Evolutionary conservation across 2,329 filamentous ascomycete genomes (phyloP).

Genomic region (Alternaria metachromatica): DNA sequence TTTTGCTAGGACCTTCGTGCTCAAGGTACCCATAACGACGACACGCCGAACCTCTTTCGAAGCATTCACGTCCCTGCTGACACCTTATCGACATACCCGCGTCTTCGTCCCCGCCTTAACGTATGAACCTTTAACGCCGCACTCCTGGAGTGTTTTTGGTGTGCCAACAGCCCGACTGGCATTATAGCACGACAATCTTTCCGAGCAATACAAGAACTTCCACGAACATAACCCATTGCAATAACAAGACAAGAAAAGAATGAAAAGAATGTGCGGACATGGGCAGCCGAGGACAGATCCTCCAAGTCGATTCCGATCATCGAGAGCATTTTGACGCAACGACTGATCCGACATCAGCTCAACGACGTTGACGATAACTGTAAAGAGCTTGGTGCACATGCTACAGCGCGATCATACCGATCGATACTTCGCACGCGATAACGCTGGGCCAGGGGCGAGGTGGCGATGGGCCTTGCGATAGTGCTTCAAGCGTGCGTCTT

Average conservation of each 20-base stretch:
- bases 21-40: background rate
- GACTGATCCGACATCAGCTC: background rate
- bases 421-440: background rate
- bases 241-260: no score
- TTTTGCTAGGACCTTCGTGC: no score
- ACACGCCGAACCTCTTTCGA: background rate
- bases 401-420: background rate
- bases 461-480: conserved; percentile 4
- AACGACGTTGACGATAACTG: background rate
- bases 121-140: background rate
- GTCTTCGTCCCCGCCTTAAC: background rate
- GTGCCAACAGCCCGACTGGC: background rate
- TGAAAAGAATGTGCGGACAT: background rate
- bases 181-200: background rate
- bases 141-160: background rate
- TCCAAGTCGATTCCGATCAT: background rate
- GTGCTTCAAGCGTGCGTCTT: conserved; percentile 17
- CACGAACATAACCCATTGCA: background rate
- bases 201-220: background rate
- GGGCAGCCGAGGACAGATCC: background rate
- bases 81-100: background rate
- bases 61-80: background rate
- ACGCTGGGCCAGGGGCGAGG: background rate
- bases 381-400: background rate
- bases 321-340: background rate